phyloP scores from a whole-genome alignment of 805 yeast species.

The Brettanomyces bruxellensis region DNA sequence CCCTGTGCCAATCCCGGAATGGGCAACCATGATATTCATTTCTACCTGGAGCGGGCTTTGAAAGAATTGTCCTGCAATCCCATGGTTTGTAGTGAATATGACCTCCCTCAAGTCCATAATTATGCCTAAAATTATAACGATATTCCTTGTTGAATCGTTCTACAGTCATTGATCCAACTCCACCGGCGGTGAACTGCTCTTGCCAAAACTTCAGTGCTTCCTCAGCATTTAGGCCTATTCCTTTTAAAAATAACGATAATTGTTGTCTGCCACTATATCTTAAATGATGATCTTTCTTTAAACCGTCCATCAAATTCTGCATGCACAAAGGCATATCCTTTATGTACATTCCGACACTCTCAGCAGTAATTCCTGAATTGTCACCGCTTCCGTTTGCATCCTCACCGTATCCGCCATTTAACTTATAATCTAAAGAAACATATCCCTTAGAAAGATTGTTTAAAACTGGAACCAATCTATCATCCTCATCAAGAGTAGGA shows the following conservation, averaged over 20 bases:
- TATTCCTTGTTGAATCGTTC: constrained; percentile 86
- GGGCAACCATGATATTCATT: constrained; percentile 90
- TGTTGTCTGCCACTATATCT: constrained; percentile 82
- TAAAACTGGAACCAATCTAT: constrained; percentile 75
- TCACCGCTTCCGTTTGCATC: constrained; percentile 9
- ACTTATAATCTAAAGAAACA: constrained; percentile 39
- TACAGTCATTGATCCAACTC: constrained; percentile 39
- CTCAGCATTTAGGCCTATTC: constrained; percentile 79
- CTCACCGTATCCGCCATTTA: constrained; percentile 5
- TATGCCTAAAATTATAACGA: constrained; percentile 78
- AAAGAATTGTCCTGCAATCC: constrained; percentile 72
- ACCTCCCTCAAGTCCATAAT: constrained; percentile 87
- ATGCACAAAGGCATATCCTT: constrained; percentile 75
- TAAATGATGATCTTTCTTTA: constrained; percentile 59
- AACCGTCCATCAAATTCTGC: constrained; percentile 48
- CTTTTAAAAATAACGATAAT: constrained; percentile 75
- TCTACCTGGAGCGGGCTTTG: constrained; percentile 58
- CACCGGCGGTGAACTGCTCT: constrained; percentile 48
- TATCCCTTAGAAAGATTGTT: constrained; percentile 71
- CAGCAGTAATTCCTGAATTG: constrained; percentile 44
- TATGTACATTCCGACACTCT: constrained; percentile 44
- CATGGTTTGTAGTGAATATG: constrained; percentile 78
- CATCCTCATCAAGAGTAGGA: constrained; percentile 86
- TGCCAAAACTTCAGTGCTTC: constrained; percentile 87
- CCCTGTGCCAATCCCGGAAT: constrained; percentile 66